Percentiles rank a stretch among this genome's conserved stretches.
phyloP scores from a whole-genome alignment of 495 filamentous ascomycete species.

The Bacidia rubella region DNA sequence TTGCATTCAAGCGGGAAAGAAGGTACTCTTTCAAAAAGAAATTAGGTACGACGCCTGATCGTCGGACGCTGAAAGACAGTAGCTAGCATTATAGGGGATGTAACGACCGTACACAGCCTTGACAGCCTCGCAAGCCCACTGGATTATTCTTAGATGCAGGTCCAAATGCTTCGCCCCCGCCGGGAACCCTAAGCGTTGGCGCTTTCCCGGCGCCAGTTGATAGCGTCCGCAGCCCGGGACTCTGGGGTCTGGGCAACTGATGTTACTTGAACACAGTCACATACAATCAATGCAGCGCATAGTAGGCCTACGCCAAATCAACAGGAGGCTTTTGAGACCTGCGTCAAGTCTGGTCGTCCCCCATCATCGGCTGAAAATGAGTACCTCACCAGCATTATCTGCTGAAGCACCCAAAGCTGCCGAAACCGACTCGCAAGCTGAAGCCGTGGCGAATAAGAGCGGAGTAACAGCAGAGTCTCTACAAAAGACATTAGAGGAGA shows the following conservation, averaged over 20 bases:
- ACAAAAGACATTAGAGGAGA: conserved; percentile 51
- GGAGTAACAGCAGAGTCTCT: conserved; percentile 59
- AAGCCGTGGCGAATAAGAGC: conserved; percentile 37
- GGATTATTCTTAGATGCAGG: too few species aligned
- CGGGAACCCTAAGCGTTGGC: too few species aligned
- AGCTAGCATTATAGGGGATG: too few species aligned
- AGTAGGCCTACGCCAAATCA: neutral
- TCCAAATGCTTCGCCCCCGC: too few species aligned
- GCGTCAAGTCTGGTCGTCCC: neutral
- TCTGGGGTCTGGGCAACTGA: neutral
- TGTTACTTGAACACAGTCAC: neutral
- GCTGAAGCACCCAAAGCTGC: conserved; percentile 11
- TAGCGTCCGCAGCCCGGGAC: neutral
- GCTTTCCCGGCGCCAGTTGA: too few species aligned
- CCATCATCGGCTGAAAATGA: neutral
- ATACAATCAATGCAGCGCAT: neutral
- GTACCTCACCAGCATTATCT: neutral
- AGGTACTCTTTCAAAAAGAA: too few species aligned
- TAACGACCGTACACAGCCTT: too few species aligned
- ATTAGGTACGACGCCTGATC: too few species aligned
- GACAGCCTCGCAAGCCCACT: too few species aligned
- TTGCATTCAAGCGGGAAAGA: too few species aligned
- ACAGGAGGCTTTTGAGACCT: neutral
- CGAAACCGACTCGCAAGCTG: conserved; percentile 30
- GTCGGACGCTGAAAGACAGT: too few species aligned